Conservation (phyloP, 805 yeast species). For the Candida andamanensis region DNA sequence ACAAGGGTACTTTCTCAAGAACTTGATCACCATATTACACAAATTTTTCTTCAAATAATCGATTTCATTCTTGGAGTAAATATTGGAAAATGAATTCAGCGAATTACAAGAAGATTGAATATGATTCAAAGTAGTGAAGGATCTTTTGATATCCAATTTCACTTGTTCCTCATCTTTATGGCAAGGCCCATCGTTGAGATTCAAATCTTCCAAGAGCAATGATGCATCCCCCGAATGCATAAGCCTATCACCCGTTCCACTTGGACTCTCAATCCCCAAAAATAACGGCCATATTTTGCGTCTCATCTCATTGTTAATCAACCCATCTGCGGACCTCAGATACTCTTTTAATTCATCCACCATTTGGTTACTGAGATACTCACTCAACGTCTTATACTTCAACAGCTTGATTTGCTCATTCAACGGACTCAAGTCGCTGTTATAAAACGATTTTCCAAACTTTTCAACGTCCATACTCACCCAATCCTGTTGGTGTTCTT, state of each 20-base stretch:
- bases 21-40: slow-evolving; percentile 40
- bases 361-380: slow-evolving; percentile 31
- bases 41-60: slow-evolving; percentile 37
- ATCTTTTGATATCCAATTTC: slow-evolving; percentile 67
- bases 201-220: slow-evolving; percentile 16
- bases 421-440: slow-evolving; percentile 30
- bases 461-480: slow-evolving; percentile 46
- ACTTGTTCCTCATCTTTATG: slow-evolving; percentile 81
- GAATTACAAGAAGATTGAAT: slow-evolving; percentile 17
- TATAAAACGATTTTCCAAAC: slow-evolving; percentile 43
- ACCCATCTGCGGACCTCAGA: slow-evolving; percentile 44
- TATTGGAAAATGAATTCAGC: slow-evolving; percentile 19
- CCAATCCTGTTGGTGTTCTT: slow-evolving; percentile 47
- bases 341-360: slow-evolving; percentile 22
- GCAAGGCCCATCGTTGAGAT: slow-evolving; percentile 22
- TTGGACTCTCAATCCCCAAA: slow-evolving; percentile 21
- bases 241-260: not conserved
- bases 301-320: slow-evolving; percentile 39
- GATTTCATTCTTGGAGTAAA: slow-evolving; percentile 26
- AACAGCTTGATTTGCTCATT: slow-evolving; percentile 32
- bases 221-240: not conserved
- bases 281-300: slow-evolving; percentile 48
- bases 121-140: slow-evolving; percentile 46
- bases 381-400: slow-evolving; percentile 32
- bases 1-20: slow-evolving; percentile 57